Conservation (phyloP, 2,329 filamentous ascomycete genomes). For the Fusarium fracticaudum region DNA sequence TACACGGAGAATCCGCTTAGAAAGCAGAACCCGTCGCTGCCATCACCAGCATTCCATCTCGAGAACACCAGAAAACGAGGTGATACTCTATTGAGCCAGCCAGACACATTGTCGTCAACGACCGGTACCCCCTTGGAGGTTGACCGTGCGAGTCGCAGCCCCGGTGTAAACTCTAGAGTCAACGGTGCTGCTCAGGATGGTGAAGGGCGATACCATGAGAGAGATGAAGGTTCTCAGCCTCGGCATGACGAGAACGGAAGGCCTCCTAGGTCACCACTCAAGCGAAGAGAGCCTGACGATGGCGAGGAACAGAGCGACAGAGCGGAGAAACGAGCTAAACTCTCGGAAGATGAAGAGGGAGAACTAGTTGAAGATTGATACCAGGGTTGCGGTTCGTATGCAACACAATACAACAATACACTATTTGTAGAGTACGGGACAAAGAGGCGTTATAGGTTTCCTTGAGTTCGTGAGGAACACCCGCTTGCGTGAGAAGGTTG, state of each 20-base stretch:
- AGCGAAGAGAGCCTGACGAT: slow-evolving; percentile 55
- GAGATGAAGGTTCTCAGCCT: slow-evolving; percentile 47
- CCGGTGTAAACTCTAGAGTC: slow-evolving; percentile 54
- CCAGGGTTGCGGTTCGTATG: background rate
- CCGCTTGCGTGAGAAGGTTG: slow-evolving; percentile 14
- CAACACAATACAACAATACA: background rate
- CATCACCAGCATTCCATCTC: slow-evolving; percentile 65
- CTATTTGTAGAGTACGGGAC: slow-evolving; percentile 29
- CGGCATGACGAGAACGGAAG: slow-evolving; percentile 46
- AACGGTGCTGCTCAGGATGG: slow-evolving; percentile 53
- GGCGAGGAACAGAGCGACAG: slow-evolving; percentile 46
- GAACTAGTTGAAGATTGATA: slow-evolving; percentile 54
- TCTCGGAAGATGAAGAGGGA: slow-evolving; percentile 61
- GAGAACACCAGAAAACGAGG: slow-evolving; percentile 64
- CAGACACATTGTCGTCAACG: slow-evolving; percentile 57
- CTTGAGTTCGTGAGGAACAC: slow-evolving; percentile 16
- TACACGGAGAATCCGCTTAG: slow-evolving; percentile 71
- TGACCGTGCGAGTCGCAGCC: slow-evolving; percentile 62
- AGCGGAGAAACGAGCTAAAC: slow-evolving; percentile 55
- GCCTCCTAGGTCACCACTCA: slow-evolving; percentile 50
- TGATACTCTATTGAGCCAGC: slow-evolving; percentile 53
- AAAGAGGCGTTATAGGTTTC: slow-evolving; percentile 37
- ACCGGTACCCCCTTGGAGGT: slow-evolving; percentile 59
- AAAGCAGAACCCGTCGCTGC: slow-evolving; percentile 63
- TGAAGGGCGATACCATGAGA: slow-evolving; percentile 44